A percentile compares a stretch with the other conserved stretches of the same genome.
Evolutionary conservation across 2,329 filamentous ascomycete species (phyloP).

Genomic region (Calonectria montana): DNA sequence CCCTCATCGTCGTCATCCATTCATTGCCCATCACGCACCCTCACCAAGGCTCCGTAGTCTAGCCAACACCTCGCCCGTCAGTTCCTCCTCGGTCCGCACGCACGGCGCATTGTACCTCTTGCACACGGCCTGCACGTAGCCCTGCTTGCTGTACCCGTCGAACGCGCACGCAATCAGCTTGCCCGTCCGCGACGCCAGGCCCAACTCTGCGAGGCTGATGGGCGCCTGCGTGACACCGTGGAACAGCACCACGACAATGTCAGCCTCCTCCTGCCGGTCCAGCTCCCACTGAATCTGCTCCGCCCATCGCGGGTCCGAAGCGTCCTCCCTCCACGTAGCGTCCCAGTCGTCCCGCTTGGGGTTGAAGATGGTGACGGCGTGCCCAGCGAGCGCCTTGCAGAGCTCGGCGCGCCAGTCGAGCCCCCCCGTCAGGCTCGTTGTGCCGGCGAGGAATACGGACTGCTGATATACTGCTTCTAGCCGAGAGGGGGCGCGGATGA

Average conservation of each 20-base stretch:
- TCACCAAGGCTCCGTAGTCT: conserved; percentile 5
- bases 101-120: conserved; percentile 57
- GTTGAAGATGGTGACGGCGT: conserved; percentile 67
- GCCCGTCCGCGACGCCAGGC: conserved; percentile 57
- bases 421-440: conserved; percentile 56
- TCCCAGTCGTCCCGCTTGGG: conserved; percentile 70
- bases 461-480: not conserved
- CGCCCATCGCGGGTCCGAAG: conserved; percentile 57
- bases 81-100: conserved; percentile 53
- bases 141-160: conserved; percentile 65
- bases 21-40: not conserved
- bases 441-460: conserved; percentile 69
- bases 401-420: conserved; percentile 65
- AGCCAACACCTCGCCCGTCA: conserved; percentile 50
- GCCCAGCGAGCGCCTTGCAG: conserved; percentile 50
- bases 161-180: conserved; percentile 66
- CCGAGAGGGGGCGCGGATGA: conserved; percentile 13
- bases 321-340: conserved; percentile 61
- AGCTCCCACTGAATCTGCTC: conserved; percentile 73
- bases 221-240: conserved; percentile 63
- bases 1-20: not conserved
- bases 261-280: conserved; percentile 62
- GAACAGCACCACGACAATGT: conserved; percentile 69
- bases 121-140: conserved; percentile 71
- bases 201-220: conserved; percentile 71